Conservation (phyloP, 495 filamentous ascomycete genomes). For the Filosporella fistucella region DNA sequence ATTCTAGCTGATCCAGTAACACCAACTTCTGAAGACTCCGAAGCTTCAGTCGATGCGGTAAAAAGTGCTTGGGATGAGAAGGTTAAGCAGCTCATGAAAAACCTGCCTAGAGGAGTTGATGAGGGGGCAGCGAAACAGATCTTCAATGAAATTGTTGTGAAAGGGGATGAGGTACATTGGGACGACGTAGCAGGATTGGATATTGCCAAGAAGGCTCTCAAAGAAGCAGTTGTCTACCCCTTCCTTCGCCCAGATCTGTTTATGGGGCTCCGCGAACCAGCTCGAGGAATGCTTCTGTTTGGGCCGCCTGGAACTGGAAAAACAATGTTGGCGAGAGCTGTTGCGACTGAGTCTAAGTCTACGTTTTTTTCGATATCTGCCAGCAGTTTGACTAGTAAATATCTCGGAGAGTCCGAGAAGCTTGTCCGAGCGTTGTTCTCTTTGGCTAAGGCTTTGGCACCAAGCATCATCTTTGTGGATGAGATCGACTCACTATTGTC, state of each 20-base stretch:
- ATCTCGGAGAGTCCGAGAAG: constrained; percentile 94
- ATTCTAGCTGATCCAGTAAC: constrained; percentile 24
- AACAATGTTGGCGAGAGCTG: constrained; percentile 94
- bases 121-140: constrained; percentile 81
- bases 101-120: constrained; percentile 77
- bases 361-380: constrained; percentile 98
- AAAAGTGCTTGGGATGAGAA: constrained; percentile 43
- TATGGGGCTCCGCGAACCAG: constrained; percentile 90
- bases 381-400: constrained; percentile 91
- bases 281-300: constrained; percentile 92
- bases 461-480: constrained; percentile 97
- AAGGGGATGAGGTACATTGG: constrained; percentile 95
- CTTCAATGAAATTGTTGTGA: constrained; percentile 91
- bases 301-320: constrained; percentile 96
- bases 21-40: constrained; percentile 20
- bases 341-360: constrained; percentile 89
- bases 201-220: constrained; percentile 83
- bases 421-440: constrained; percentile 90
- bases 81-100: constrained; percentile 58
- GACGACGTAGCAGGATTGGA: constrained; percentile 90
- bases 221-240: constrained; percentile 96
- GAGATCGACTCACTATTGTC: constrained; percentile 96
- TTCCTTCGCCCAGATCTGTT: constrained; percentile 96
- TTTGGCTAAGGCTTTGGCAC: constrained; percentile 83
- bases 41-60: constrained; percentile 7